These are phyloP conservation scores for Russula vinacea DNA, from an alignment of 768 basidiomycete species.

Conservation along the genomic window DNA sequence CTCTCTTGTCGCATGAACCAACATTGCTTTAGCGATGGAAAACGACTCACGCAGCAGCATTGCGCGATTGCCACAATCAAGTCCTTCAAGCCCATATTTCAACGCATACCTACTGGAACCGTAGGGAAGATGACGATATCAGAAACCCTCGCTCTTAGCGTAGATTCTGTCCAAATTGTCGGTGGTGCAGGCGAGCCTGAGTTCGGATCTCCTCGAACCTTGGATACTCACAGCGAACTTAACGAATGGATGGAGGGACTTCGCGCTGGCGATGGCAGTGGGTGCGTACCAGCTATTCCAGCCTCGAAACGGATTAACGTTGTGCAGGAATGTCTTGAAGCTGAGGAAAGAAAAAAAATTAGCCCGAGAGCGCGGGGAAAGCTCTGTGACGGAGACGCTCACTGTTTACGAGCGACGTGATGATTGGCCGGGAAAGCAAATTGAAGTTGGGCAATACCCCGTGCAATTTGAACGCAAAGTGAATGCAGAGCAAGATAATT, in stretches of 20 bases:
- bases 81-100: constrained; percentile 49
- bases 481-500: constrained; percentile 6
- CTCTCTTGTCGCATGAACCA: background rate
- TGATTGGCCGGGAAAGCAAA: background rate
- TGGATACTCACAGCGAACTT: constrained; percentile 44
- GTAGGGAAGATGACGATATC: constrained; percentile 41
- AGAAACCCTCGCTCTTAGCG: constrained; percentile 52
- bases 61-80: constrained; percentile 49
- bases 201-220: constrained; percentile 51
- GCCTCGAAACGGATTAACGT: constrained; percentile 4
- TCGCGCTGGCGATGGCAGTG: constrained; percentile 53
- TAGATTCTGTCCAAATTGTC: constrained; percentile 42
- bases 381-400: constrained; percentile 15
- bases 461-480: background rate
- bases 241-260: constrained; percentile 56
- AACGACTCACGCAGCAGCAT: constrained; percentile 44
- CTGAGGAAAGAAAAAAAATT: constrained; percentile 40
- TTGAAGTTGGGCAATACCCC: background rate
- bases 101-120: constrained; percentile 48
- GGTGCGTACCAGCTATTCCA: constrained; percentile 44
- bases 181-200: constrained; percentile 46
- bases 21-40: constrained; percentile 31
- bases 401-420: background rate
- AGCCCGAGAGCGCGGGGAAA: constrained; percentile 6
- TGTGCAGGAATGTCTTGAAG: constrained; percentile 45